A percentile compares a stretch with the other conserved stretches of the same genome.
phyloP scores from a whole-genome alignment of 371 early-diverging fungal species.

The Gilbertella persicaria region DNA sequence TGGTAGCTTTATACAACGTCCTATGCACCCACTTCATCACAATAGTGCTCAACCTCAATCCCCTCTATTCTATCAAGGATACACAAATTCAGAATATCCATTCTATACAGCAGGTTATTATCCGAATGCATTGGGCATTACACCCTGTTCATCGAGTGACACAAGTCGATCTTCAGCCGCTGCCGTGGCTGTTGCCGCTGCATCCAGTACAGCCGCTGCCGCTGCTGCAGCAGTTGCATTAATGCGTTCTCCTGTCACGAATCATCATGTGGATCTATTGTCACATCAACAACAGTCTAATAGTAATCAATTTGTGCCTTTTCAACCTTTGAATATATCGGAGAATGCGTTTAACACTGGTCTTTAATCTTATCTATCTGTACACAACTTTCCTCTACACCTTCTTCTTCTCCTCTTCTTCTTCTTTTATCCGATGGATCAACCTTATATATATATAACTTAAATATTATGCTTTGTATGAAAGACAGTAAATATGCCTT shows the following conservation, averaged over 20 bases:
- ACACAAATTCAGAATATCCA: conserved; percentile 20
- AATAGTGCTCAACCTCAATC: conserved; percentile 23
- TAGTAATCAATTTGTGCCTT: conserved; percentile 7
- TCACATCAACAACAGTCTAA: conserved; percentile 17
- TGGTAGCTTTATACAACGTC: neutral
- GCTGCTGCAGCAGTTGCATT: conserved; percentile 22
- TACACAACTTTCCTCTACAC: neutral
- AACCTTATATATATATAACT: neutral
- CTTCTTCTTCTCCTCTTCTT: neutral
- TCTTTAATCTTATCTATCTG: neutral
- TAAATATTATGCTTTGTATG: neutral
- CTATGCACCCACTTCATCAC: conserved; percentile 19
- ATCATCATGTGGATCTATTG: conserved; percentile 8
- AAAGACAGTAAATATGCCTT: no score
- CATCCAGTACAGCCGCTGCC: conserved; percentile 6
- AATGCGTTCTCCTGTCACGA: conserved; percentile 18
- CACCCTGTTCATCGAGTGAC: no score
- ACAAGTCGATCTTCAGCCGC: conserved; percentile 3
- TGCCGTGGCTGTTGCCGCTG: conserved; percentile 2
- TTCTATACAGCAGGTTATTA: conserved; percentile 26
- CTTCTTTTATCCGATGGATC: neutral
- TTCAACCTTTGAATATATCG: conserved; percentile 2
- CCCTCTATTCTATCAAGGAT: conserved; percentile 16
- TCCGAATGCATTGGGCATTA: conserved; percentile 23
- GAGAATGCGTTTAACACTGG: neutral